These are phyloP conservation scores for Calonectria henricotiae DNA, from an alignment of 2,329 filamentous ascomycete species.

Conservation along the genomic window DNA sequence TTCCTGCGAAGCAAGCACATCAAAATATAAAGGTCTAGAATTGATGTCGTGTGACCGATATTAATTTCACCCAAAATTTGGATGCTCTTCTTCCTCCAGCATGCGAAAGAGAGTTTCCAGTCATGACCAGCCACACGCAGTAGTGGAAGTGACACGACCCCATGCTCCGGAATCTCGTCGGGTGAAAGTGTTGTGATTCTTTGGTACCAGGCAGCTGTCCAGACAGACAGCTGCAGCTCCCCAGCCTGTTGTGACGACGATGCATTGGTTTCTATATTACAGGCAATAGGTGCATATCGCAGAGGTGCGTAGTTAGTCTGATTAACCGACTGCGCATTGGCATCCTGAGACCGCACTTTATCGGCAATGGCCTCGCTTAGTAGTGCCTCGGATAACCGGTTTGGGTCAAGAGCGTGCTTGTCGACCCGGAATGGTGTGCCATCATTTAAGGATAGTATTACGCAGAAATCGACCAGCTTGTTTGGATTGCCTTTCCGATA, in stretches of 20 bases:
- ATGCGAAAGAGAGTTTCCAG: background rate
- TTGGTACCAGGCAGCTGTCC: background rate
- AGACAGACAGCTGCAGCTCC: background rate
- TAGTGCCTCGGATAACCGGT: background rate
- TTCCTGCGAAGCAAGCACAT: background rate
- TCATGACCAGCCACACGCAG: background rate
- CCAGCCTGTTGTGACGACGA: background rate
- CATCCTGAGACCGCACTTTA: background rate
- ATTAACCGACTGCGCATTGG: background rate
- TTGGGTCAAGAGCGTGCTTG: background rate
- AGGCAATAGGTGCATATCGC: background rate
- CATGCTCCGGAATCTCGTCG: background rate
- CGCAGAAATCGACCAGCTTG: no score
- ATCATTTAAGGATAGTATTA: background rate
- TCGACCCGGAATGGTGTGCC: background rate
- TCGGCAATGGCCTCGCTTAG: background rate
- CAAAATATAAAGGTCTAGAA: background rate
- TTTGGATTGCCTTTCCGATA: no score
- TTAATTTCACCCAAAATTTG: background rate
- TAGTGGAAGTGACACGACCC: background rate
- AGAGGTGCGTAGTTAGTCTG: background rate
- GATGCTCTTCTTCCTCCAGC: background rate
- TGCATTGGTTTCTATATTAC: background rate
- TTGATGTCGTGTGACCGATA: background rate
- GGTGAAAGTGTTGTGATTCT: background rate